Percentiles rank a stretch among this genome's conserved stretches.
Evolutionary conservation across 108 stramenopile genomes (phyloP).

Genomic region (Epithemia pelagica): DNA sequence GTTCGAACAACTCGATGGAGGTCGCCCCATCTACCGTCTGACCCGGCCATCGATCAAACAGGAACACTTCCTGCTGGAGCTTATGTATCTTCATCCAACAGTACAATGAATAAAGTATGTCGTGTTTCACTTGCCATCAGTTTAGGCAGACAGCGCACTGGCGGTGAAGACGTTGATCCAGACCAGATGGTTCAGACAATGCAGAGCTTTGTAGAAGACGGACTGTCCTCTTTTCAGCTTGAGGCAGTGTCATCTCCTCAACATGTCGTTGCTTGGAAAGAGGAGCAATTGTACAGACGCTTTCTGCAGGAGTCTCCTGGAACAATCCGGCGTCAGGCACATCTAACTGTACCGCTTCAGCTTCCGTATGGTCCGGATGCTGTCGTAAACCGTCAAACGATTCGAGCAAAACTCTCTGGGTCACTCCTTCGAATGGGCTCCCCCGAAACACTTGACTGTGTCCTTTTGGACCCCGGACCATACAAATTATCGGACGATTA

Average conservation of each 20-base stretch:
- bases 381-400: neutral
- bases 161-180: constrained; percentile 5
- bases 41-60: constrained; percentile 19
- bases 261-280: constrained; percentile 20
- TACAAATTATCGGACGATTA: constrained; percentile 4
- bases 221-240: constrained; percentile 52
- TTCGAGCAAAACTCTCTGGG: constrained; percentile 16
- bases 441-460: constrained; percentile 4
- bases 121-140: constrained; percentile 18
- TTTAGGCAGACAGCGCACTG: neutral
- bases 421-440: constrained; percentile 14
- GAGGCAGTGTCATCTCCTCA: neutral
- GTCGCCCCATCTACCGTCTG: constrained; percentile 11
- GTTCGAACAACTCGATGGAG: too few relatives aligned
- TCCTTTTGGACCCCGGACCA: constrained; percentile 3
- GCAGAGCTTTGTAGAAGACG: constrained; percentile 60
- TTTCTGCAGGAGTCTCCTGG: constrained; percentile 42
- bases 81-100: constrained; percentile 9
- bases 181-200: constrained; percentile 12
- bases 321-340: constrained; percentile 35
- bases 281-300: constrained; percentile 29
- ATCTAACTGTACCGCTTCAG: constrained; percentile 12
- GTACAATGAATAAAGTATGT: constrained; percentile 28
- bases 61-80: constrained; percentile 32
- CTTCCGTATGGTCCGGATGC: neutral